These are phyloP conservation scores for Hypoxylon sp. DNA, from an alignment of 2,329 filamentous ascomycete genomes.

Conservation along the genomic window DNA sequence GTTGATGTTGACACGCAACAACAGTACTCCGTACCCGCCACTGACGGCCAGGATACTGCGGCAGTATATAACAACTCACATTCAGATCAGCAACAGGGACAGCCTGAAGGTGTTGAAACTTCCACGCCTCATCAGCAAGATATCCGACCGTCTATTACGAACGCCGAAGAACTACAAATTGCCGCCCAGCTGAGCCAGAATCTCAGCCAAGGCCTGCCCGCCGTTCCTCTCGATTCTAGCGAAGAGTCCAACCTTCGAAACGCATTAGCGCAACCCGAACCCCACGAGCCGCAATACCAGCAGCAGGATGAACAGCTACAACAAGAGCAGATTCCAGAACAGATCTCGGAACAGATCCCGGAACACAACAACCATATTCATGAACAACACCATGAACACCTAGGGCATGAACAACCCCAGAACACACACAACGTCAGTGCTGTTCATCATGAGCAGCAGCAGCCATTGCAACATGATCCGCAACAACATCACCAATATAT, in stretches of 20 bases:
- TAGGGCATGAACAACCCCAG: conserved; percentile 33
- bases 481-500: conserved; percentile 37
- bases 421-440: conserved; percentile 39
- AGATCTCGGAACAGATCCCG: conserved; percentile 25
- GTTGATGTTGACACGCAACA: conserved; percentile 54
- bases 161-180: conserved; percentile 68
- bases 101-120: conserved; percentile 52
- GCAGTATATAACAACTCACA: conserved; percentile 57
- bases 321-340: conserved; percentile 31
- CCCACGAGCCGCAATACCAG: conserved; percentile 36
- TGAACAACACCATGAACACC: conserved; percentile 28
- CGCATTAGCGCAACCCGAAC: conserved; percentile 59
- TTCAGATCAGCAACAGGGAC: conserved; percentile 45
- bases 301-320: conserved; percentile 20
- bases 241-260: conserved; percentile 59
- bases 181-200: conserved; percentile 69
- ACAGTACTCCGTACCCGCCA: conserved; percentile 61
- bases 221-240: conserved; percentile 57
- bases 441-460: conserved; percentile 47
- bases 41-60: conserved; percentile 58
- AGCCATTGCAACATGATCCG: conserved; percentile 13
- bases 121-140: conserved; percentile 58
- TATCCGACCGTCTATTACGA: conserved; percentile 57
- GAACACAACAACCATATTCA: conserved; percentile 29
- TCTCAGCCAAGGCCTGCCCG: conserved; percentile 64